phyloP scores from a whole-genome alignment of 306 rosid species.

The Carpinus fangiana region DNA sequence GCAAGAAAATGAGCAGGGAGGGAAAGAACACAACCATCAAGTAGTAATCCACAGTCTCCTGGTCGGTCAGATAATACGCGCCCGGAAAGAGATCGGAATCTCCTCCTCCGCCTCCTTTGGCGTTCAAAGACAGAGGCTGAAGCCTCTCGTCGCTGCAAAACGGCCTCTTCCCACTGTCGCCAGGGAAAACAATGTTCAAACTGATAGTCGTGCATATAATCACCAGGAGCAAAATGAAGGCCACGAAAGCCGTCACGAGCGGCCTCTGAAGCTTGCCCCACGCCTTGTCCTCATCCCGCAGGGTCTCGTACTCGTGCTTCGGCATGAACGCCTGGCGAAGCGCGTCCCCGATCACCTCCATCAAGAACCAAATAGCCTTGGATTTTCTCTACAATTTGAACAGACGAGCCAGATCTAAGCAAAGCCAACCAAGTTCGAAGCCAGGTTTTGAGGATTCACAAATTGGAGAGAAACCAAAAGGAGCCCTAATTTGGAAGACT shows the following conservation, averaged over 20 bases:
- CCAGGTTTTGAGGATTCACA: too few species aligned
- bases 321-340: slow-evolving; percentile 97
- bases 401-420: too few species aligned
- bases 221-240: slow-evolving; percentile 38
- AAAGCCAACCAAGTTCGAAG: too few species aligned
- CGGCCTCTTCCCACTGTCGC: slow-evolving; percentile 55
- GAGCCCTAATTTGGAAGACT: too few species aligned
- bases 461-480: too few species aligned
- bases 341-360: slow-evolving; percentile 89
- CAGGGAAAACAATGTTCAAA: slow-evolving; percentile 71
- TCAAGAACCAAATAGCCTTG: slow-evolving; percentile 24
- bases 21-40: slow-evolving; percentile 94
- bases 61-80: slow-evolving; percentile 80
- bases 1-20: slow-evolving; percentile 52
- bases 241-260: slow-evolving; percentile 30
- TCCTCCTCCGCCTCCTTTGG: slow-evolving; percentile 50
- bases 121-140: slow-evolving; percentile 50
- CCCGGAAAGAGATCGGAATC: slow-evolving; percentile 60
- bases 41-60: slow-evolving; percentile 83
- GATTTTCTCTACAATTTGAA: not conserved
- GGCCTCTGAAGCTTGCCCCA: slow-evolving; percentile 89
- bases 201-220: slow-evolving; percentile 50
- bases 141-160: slow-evolving; percentile 70
- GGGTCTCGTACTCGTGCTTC: slow-evolving; percentile 81
- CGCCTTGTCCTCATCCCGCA: slow-evolving; percentile 82